Conservation (phyloP, 192 early-diverging fungal genomes). For the Oehlia diaphana region DNA sequence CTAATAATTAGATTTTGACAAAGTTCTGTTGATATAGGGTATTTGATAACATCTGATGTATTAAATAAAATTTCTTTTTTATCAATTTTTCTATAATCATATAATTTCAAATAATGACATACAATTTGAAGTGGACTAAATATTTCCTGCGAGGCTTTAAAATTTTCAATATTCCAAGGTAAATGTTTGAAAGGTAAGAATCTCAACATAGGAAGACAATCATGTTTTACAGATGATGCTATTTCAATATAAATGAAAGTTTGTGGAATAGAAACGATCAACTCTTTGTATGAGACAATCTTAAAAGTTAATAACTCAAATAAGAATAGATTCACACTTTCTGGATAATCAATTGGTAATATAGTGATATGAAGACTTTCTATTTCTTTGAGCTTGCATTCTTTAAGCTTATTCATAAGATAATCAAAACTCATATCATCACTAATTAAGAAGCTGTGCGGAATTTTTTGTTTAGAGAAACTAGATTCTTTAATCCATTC, state of each 20-base stretch:
- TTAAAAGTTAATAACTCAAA: conserved; percentile 22
- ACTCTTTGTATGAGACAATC: background rate
- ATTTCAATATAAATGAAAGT: conserved; percentile 20
- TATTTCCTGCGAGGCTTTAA: conserved; percentile 11
- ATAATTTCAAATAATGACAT: conserved; percentile 14
- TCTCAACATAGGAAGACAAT: background rate
- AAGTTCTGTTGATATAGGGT: background rate
- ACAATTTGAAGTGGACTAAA: conserved; percentile 12
- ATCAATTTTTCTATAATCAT: conserved; percentile 5
- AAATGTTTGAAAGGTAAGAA: conserved; percentile 1
- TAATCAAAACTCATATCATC: conserved; percentile 12
- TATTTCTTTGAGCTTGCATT: background rate
- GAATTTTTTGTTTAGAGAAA: background rate
- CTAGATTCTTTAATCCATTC: conserved; percentile 24
- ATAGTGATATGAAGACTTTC: conserved; percentile 20
- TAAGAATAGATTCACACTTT: background rate
- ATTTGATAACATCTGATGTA: no score
- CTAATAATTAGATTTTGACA: conserved; percentile 6
- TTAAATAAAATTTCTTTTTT: background rate
- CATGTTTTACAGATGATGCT: conserved; percentile 2
- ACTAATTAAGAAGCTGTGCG: conserved; percentile 8
- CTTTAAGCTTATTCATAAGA: conserved; percentile 24
- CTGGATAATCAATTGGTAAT: background rate
- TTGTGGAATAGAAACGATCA: background rate
- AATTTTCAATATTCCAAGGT: conserved; percentile 20